Evolutionary conservation across 768 basidiomycete species (phyloP).

Genomic region (Suillus subluteus): DNA sequence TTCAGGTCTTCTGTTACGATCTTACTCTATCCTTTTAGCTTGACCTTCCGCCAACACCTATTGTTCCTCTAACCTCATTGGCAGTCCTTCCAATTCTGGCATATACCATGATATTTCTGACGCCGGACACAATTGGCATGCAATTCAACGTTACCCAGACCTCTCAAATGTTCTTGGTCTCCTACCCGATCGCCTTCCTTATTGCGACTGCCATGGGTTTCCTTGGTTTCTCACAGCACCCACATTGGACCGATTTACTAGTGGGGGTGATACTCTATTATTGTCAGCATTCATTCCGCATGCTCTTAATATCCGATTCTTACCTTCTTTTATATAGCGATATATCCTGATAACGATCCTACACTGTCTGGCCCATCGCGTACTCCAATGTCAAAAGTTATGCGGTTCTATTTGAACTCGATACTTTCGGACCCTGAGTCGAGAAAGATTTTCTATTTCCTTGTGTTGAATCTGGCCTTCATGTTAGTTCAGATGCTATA

Average conservation of each 20-base stretch:
- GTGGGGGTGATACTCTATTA: conserved; percentile 63
- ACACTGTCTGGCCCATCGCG: conserved; percentile 46
- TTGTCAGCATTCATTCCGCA: conserved; percentile 46
- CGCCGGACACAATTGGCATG: conserved; percentile 52
- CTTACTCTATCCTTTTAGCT: conserved; percentile 40
- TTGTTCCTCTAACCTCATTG: conserved; percentile 60
- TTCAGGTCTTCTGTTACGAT: background rate
- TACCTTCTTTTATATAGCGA: conserved; percentile 40
- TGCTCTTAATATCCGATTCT: background rate
- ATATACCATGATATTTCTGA: conserved; percentile 61
- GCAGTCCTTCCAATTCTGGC: conserved; percentile 64
- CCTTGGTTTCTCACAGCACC: conserved; percentile 65
- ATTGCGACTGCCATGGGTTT: conserved; percentile 58
- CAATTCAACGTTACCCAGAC: conserved; percentile 52
- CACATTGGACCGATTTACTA: conserved; percentile 59
- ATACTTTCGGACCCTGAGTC: conserved; percentile 92
- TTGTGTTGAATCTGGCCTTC: conserved; percentile 91
- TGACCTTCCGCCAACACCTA: conserved; percentile 51
- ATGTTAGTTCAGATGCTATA: conserved; percentile 98
- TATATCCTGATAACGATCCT: conserved; percentile 53
- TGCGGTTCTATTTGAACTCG: conserved; percentile 81
- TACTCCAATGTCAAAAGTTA: conserved; percentile 56
- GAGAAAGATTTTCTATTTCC: conserved; percentile 95
- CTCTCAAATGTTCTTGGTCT: conserved; percentile 58
- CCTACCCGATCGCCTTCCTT: conserved; percentile 56